phyloP scores from a whole-genome alignment of 2,329 filamentous ascomycete species.

The Herpotrichia juniperi region DNA sequence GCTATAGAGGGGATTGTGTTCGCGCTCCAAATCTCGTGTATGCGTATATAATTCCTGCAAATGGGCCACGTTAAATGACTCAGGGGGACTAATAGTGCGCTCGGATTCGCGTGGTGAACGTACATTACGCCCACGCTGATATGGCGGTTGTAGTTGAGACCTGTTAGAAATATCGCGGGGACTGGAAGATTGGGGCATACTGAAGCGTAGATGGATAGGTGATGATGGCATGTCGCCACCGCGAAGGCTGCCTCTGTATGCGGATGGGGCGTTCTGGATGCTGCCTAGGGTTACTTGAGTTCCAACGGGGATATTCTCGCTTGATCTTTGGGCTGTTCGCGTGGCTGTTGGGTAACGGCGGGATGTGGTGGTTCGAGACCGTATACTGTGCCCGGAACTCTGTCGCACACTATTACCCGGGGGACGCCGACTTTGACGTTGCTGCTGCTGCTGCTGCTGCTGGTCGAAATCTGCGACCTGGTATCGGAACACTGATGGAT shows the following conservation, averaged over 20 bases:
- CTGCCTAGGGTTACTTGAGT: background rate
- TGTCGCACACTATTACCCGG: conserved; percentile 8
- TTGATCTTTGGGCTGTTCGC: conserved; percentile 23
- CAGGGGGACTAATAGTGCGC: too few species aligned
- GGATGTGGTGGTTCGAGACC: background rate
- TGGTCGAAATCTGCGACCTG: conserved; percentile 2
- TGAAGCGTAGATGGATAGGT: conserved; percentile 12
- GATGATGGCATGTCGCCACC: conserved; percentile 2
- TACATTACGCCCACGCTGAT: background rate
- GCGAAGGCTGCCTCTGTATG: background rate
- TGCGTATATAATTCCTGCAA: too few species aligned
- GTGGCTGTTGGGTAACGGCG: conserved; percentile 3
- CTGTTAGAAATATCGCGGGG: conserved; percentile 21
- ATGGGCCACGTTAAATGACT: too few species aligned
- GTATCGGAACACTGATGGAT: conserved; percentile 4
- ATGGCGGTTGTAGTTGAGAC: conserved; percentile 7
- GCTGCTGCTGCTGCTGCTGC: background rate
- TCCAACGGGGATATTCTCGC: conserved; percentile 25
- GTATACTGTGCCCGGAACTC: conserved; percentile 6
- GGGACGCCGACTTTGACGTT: conserved; percentile 1
- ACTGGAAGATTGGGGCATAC: conserved; percentile 14
- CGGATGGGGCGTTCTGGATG: background rate
- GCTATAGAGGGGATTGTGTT: background rate
- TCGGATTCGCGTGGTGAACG: conserved; percentile 8
- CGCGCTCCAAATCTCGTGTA: too few species aligned